These are phyloP conservation scores for Colletotrichum incanum DNA, from an alignment of 2,329 filamentous ascomycete species.

Conservation along the genomic window DNA sequence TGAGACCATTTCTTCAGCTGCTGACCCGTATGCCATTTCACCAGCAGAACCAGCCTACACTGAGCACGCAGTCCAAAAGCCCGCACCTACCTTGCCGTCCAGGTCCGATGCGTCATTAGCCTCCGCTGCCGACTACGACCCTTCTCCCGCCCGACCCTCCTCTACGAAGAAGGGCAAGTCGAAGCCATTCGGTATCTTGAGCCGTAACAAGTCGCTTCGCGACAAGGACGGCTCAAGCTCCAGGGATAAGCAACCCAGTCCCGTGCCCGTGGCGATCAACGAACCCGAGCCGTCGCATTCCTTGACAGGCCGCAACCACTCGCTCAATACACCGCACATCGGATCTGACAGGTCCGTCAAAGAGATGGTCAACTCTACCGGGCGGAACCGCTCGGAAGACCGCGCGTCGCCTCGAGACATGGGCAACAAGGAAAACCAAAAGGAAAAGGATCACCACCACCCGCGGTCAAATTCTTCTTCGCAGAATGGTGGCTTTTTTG, in stretches of 20 bases:
- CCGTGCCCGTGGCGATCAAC: slow-evolving; percentile 50
- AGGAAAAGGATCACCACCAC: slow-evolving; percentile 52
- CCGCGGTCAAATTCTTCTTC: slow-evolving; percentile 67
- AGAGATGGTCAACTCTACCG: slow-evolving; percentile 76
- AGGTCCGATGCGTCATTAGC: slow-evolving; percentile 68
- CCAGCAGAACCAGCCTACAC: slow-evolving; percentile 50
- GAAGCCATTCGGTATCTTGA: slow-evolving; percentile 69
- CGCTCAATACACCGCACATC: slow-evolving; percentile 75
- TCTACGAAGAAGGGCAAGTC: slow-evolving; percentile 65
- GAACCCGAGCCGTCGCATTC: slow-evolving; percentile 57
- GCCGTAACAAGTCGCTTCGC: slow-evolving; percentile 67
- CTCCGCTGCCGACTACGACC: slow-evolving; percentile 65
- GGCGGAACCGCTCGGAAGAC: slow-evolving; percentile 82
- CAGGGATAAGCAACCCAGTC: slow-evolving; percentile 51
- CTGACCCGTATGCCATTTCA: slow-evolving; percentile 40
- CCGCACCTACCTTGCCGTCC: slow-evolving; percentile 59
- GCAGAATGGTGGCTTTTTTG: slow-evolving; percentile 77
- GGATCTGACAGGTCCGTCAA: slow-evolving; percentile 77
- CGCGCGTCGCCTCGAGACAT: slow-evolving; percentile 66
- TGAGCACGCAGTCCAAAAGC: slow-evolving; percentile 57
- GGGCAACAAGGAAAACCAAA: slow-evolving; percentile 56
- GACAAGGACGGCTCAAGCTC: slow-evolving; percentile 58
- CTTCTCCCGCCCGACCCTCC: slow-evolving; percentile 46
- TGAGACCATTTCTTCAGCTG: slow-evolving; percentile 41
- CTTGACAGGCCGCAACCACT: slow-evolving; percentile 52